A percentile compares a stretch with the other conserved stretches of the same genome.
phyloP scores from a whole-genome alignment of 352 stramenopile species.

The Phytophthora capsici region DNA sequence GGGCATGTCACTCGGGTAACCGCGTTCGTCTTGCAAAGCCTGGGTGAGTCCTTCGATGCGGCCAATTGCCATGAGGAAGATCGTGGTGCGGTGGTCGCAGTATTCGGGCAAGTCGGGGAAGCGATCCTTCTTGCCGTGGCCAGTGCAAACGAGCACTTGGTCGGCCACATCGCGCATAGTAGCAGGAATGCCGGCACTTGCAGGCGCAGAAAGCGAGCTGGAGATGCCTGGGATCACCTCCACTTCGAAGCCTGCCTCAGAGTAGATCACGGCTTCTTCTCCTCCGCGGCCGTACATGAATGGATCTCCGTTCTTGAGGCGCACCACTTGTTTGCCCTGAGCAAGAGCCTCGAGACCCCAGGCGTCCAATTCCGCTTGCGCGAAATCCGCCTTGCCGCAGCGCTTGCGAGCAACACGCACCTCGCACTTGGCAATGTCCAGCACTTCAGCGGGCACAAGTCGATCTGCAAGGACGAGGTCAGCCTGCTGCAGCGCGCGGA shows the following conservation, averaged over 20 bases:
- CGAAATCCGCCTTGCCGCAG: constrained; percentile 94
- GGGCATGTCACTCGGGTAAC: constrained; percentile 91
- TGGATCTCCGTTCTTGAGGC: constrained; percentile 97
- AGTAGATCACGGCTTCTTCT: constrained; percentile 92
- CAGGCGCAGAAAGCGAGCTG: constrained; percentile 93
- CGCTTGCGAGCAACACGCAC: constrained; percentile 94
- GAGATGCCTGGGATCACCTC: constrained; percentile 94
- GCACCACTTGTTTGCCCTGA: constrained; percentile 92
- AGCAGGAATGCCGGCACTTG: constrained; percentile 94
- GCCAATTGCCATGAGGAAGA: constrained; percentile 98
- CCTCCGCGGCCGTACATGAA: constrained; percentile 97
- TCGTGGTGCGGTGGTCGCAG: constrained; percentile 95
- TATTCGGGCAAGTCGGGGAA: constrained; percentile 95
- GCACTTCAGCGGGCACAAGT: constrained; percentile 91
- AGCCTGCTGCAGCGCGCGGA: constrained; percentile 81
- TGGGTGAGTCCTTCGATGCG: constrained; percentile 89
- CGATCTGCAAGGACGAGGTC: constrained; percentile 95
- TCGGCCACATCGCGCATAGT: constrained; percentile 96
- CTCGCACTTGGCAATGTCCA: constrained; percentile 90
- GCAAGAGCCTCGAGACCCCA: constrained; percentile 91
- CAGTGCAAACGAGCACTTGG: constrained; percentile 93
- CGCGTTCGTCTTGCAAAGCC: constrained; percentile 75
- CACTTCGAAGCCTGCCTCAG: constrained; percentile 76
- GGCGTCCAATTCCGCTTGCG: constrained; percentile 94
- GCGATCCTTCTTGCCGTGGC: constrained; percentile 93